Conservation (phyloP, 2,329 filamentous ascomycete species). For the Mollisia scopiformis region DNA sequence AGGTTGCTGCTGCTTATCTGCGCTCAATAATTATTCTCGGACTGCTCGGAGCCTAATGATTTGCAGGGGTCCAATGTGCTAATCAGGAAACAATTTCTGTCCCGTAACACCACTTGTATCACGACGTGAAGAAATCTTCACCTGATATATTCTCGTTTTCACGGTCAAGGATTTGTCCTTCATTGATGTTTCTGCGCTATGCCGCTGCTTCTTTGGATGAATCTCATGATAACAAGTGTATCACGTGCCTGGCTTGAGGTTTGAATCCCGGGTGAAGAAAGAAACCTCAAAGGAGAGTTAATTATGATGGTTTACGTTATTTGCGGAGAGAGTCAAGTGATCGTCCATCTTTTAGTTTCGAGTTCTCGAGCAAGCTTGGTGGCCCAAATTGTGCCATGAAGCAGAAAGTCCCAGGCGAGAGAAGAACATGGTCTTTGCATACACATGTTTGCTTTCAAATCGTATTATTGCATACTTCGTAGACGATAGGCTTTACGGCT, state of each 20-base stretch:
- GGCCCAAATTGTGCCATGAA: too few species aligned
- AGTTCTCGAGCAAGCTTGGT: too few species aligned
- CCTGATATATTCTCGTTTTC: background rate
- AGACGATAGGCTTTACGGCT: too few species aligned
- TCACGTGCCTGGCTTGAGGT: background rate
- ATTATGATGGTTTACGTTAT: too few species aligned
- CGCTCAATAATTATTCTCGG: constrained; percentile 1
- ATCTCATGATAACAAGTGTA: background rate
- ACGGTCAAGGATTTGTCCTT: background rate
- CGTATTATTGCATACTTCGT: too few species aligned
- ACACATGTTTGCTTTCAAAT: too few species aligned
- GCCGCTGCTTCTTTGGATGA: background rate
- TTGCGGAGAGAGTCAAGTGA: too few species aligned
- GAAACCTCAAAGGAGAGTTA: too few species aligned
- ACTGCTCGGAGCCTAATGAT: background rate
- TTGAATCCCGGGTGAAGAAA: too few species aligned
- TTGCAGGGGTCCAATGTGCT: background rate
- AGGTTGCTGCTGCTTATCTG: constrained; percentile 13
- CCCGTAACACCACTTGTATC: background rate
- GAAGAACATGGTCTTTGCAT: too few species aligned
- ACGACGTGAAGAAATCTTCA: background rate
- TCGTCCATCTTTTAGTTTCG: too few species aligned
- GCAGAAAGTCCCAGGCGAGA: too few species aligned
- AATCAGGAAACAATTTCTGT: background rate
- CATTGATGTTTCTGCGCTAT: background rate